Evolutionary conservation across 192 early-diverging fungal species (phyloP), one percentile per base, ranked within the genome.

Genomic region (Glomus cerebriforme): DNA sequence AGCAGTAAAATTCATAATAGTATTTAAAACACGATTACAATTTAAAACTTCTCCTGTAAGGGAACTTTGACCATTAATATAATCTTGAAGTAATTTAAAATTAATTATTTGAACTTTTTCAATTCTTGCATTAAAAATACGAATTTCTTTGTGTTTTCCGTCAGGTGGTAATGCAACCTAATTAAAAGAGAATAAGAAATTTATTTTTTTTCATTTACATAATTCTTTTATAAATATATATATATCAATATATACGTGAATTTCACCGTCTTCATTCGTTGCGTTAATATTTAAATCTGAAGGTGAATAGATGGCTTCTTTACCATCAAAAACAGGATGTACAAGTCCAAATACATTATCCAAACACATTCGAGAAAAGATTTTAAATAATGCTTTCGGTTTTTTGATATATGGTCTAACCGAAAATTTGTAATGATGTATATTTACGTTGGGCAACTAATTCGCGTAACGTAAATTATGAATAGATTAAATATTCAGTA

Each of bases 71-170:
- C 24, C 24, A 26, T 60, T 60, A 19, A 60, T 60, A 60, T 60
- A 60, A 10, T 60, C 59, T 60, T 60, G 59, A 60, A 60, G 59
- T 60, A 26, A 26, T 60, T 26, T 60, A 26, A 60, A 60, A 60
- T 60, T 60, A 7, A 60, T 26, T 24, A 60, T 60, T 60, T 60
- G 22, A 24, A 60, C 24, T 60, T 60, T 60, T 22, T 60, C 59
- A 22, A 60, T 9, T 24, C n/a, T 22, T 24, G 24, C 24, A 0
- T 24, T 26, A 22, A 9, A 60, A 22, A 0, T 60, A 24, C 59
- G 19, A 24, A 22, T 26, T 60, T 60, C 59, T 60, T 24, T 19
- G 2, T 9, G 17, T 26, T 60, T 26, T 60, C n/a, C 59, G n/a
- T 60, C 19, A 22, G 8, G 19, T 24, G 24, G 24, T 60, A 60